Percentiles rank a stretch among this genome's conserved stretches.
Evolutionary conservation across 208 protist genomes (phyloP).

Genomic region (Sergeia podlipaevii): DNA sequence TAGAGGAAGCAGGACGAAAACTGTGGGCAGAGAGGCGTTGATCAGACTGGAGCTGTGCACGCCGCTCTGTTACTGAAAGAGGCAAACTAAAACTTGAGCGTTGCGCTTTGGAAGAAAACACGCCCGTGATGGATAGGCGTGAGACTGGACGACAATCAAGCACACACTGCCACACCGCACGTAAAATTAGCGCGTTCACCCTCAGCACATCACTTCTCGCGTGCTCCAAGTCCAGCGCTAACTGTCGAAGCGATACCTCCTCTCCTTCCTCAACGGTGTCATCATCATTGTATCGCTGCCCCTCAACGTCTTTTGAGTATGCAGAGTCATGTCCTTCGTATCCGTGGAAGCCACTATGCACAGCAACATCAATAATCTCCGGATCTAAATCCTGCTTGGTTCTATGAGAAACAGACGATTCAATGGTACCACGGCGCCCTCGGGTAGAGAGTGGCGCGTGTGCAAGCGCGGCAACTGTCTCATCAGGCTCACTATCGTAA

Average conservation of each 20-base stretch:
- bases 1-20: too few relatives aligned
- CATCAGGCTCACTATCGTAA: too few relatives aligned
- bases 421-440: too few relatives aligned
- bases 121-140: neutral
- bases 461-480: too few relatives aligned
- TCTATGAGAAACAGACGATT: too few relatives aligned
- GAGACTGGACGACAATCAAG: constrained; percentile 8
- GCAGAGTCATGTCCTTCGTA: too few relatives aligned
- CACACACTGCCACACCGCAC: constrained; percentile 63
- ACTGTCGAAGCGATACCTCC: constrained; percentile 13
- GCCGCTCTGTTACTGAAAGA: constrained; percentile 1
- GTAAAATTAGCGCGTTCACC: constrained; percentile 38
- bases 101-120: neutral
- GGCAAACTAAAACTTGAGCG: neutral
- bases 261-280: neutral
- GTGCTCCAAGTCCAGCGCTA: constrained; percentile 26
- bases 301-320: too few relatives aligned
- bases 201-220: constrained; percentile 34
- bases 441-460: too few relatives aligned
- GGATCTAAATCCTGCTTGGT: too few relatives aligned
- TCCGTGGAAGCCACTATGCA: too few relatives aligned
- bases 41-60: constrained; percentile 1
- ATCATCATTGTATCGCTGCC: constrained; percentile 15
- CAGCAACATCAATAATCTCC: too few relatives aligned
- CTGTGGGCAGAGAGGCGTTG: neutral